A percentile compares a stretch with the other conserved stretches of the same genome.
Conservation (phyloP, 192 early-diverging fungal species). For the Thoreauomyces humboldtii region DNA sequence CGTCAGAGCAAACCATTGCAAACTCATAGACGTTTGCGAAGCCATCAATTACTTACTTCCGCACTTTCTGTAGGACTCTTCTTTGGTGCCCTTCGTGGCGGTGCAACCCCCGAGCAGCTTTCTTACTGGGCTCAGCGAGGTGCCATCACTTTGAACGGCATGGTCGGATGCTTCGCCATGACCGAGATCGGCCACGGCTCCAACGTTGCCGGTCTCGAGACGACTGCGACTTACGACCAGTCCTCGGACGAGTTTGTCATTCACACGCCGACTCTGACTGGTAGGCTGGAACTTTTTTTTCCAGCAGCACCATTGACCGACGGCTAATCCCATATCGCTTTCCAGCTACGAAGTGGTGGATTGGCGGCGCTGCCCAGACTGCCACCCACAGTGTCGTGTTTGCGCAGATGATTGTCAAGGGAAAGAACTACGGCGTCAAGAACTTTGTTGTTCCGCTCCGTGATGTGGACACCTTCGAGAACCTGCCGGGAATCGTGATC, state of each 20-base stretch:
- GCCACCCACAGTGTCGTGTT: constrained; percentile 84
- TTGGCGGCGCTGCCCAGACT: constrained; percentile 90
- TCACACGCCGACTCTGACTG: constrained; percentile 42
- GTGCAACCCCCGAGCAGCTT: constrained; percentile 80
- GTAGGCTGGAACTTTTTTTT: not conserved
- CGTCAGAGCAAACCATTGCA: not conserved
- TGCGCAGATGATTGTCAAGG: constrained; percentile 80
- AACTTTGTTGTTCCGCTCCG: constrained; percentile 87
- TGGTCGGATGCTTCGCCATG: constrained; percentile 91
- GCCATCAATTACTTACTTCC: no score
- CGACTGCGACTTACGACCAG: constrained; percentile 86
- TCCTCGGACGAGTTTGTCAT: constrained; percentile 83
- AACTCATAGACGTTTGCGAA: not conserved
- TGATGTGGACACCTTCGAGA: constrained; percentile 71
- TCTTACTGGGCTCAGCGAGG: constrained; percentile 83
- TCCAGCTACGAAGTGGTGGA: constrained; percentile 94
- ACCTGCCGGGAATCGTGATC: constrained; percentile 83
- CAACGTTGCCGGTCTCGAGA: constrained; percentile 89
- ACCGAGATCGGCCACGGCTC: constrained; percentile 87
- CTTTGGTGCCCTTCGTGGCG: constrained; percentile 80
- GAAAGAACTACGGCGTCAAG: constrained; percentile 80
- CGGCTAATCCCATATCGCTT: no score
- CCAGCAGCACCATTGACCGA: no score
- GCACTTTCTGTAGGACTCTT: constrained; percentile 61
- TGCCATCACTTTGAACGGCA: constrained; percentile 74